Evolutionary conservation across 140 eudicot species (phyloP).

Genomic region (Oenanthe javanica): DNA sequence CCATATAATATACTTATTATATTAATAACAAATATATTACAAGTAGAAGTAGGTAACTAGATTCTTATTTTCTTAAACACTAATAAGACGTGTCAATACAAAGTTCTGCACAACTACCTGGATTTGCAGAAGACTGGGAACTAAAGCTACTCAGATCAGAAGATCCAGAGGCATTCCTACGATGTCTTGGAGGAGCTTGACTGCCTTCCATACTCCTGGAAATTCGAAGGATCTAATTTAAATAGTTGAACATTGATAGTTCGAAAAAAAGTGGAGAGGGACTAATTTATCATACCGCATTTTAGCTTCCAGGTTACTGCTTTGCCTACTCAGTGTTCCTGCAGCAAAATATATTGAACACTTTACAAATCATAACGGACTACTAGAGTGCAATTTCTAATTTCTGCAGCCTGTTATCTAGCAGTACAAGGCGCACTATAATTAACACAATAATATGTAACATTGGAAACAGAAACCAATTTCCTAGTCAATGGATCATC

Average conservation of each 20-base stretch:
- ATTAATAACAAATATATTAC: too few species aligned
- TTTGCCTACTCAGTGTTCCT: conserved; percentile 51
- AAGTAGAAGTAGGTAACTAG: not conserved
- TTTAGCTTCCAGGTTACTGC: conserved; percentile 38
- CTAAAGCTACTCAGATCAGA: conserved; percentile 49
- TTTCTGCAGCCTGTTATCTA: not conserved
- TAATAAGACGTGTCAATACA: conserved; percentile 2
- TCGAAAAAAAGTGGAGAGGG: not conserved
- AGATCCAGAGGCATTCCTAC: conserved; percentile 47
- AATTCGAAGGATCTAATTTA: conserved; percentile 1
- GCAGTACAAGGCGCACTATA: too few species aligned
- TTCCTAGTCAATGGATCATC: not conserved
- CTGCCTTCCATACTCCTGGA: conserved; percentile 46
- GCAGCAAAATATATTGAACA: conserved; percentile 8
- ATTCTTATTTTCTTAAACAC: not conserved
- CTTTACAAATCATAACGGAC: not conserved
- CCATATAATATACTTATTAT: not conserved
- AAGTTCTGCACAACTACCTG: conserved; percentile 32
- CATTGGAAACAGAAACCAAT: not conserved
- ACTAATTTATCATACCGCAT: conserved; percentile 37
- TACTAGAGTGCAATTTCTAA: not conserved
- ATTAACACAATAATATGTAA: not conserved
- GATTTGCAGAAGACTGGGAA: conserved; percentile 41
- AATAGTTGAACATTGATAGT: not conserved
- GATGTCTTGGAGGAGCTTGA: conserved; percentile 42